phyloP scores from a whole-genome alignment of 441 rosid species.

The Mallotus japonicus region DNA sequence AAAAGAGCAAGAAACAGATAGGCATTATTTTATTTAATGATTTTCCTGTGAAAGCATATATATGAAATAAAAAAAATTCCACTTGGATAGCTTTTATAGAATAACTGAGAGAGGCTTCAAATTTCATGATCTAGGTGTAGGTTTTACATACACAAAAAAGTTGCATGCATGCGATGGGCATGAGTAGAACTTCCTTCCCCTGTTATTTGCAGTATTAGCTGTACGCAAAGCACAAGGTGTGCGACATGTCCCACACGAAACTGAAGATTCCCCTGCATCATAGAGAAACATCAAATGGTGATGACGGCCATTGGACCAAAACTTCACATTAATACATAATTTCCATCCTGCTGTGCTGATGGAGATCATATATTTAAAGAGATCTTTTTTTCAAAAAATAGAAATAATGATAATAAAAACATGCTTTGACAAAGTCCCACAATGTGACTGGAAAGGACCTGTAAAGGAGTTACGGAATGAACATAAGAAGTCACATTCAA shows the following conservation, averaged over 20 bases:
- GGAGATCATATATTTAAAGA: conserved; percentile 2
- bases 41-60: neutral
- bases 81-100: conserved; percentile 1
- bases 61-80: neutral
- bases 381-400: too few relatives aligned
- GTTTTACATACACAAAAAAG: conserved; percentile 70
- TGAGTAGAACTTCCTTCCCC: conserved; percentile 89
- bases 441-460: neutral
- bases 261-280: conserved; percentile 63
- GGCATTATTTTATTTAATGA: neutral
- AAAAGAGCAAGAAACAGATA: neutral
- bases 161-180: conserved; percentile 80
- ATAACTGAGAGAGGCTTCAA: neutral
- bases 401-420: too few relatives aligned
- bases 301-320: conserved; percentile 1
- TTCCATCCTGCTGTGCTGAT: neutral
- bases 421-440: neutral
- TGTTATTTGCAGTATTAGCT: conserved; percentile 83
- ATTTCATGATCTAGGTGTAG: neutral
- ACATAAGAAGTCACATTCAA: neutral
- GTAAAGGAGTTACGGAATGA: neutral
- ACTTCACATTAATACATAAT: neutral
- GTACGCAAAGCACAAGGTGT: conserved; percentile 62
- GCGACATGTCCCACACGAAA: conserved; percentile 72
- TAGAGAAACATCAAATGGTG: conserved; percentile 11